Evolutionary conservation across 2,329 filamentous ascomycete genomes (phyloP).

Genomic region (Arachnomyces sp.): DNA sequence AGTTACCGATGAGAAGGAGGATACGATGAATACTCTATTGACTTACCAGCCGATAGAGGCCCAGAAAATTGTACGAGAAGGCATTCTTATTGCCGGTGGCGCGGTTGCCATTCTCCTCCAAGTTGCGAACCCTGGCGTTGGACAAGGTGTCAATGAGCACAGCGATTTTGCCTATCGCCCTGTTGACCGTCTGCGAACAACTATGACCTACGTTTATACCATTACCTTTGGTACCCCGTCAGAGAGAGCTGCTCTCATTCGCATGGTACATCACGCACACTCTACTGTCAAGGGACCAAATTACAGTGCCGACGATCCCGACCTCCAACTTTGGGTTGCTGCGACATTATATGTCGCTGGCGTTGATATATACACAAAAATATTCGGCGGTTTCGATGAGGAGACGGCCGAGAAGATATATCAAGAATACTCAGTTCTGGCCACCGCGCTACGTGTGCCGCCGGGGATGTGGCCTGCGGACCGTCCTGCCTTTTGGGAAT

Average conservation of each 20-base stretch:
- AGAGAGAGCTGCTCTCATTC: slow-evolving; percentile 29
- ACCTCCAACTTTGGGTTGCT: slow-evolving; percentile 35
- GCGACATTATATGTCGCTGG: slow-evolving; percentile 33
- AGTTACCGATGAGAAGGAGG: no score
- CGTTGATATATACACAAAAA: slow-evolving; percentile 28
- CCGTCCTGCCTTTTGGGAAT: slow-evolving; percentile 29
- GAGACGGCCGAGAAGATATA: slow-evolving; percentile 20
- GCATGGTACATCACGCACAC: slow-evolving; percentile 31
- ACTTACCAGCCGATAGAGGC: slow-evolving; percentile 23
- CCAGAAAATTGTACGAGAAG: slow-evolving; percentile 27
- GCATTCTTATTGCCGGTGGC: slow-evolving; percentile 29
- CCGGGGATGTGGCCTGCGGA: slow-evolving; percentile 30
- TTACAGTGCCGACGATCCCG: slow-evolving; percentile 31
- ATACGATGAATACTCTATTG: background rate
- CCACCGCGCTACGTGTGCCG: slow-evolving; percentile 22
- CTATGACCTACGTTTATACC: slow-evolving; percentile 35
- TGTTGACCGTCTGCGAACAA: slow-evolving; percentile 30
- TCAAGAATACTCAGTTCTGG: slow-evolving; percentile 21
- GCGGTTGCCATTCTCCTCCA: slow-evolving; percentile 34
- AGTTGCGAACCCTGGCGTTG: slow-evolving; percentile 34
- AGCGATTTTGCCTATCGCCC: slow-evolving; percentile 34
- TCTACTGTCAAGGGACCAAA: slow-evolving; percentile 22
- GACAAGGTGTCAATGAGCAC: slow-evolving; percentile 29
- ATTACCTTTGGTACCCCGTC: slow-evolving; percentile 28
- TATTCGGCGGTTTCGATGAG: slow-evolving; percentile 26